These are phyloP conservation scores for Neurospora sp. DNA, from an alignment of 495 filamentous ascomycete genomes.

Conservation along the genomic window DNA sequence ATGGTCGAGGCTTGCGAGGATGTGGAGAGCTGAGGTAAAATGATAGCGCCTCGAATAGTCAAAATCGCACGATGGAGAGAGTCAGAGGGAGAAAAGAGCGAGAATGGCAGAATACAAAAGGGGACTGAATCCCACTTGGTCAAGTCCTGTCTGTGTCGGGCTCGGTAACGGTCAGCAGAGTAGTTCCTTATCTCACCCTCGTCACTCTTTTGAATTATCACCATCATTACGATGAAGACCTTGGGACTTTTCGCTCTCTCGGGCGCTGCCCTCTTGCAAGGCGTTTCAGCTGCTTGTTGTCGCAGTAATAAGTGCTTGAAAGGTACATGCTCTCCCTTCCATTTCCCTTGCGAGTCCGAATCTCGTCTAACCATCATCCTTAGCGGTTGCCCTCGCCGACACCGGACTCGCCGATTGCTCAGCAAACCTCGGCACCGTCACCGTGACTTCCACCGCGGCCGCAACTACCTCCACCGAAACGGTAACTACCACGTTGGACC, in stretches of 20 bases:
- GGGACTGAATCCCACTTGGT: background rate
- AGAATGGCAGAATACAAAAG: background rate
- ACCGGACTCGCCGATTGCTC: background rate
- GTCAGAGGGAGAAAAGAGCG: background rate
- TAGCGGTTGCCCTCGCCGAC: background rate
- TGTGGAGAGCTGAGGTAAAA: background rate
- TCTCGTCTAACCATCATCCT: background rate
- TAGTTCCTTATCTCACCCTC: background rate
- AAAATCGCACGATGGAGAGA: background rate
- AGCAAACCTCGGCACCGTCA: background rate
- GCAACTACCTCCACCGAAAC: background rate
- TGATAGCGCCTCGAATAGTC: background rate
- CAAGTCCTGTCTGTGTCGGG: background rate
- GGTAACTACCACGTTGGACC: background rate
- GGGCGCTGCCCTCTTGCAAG: background rate
- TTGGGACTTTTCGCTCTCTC: background rate
- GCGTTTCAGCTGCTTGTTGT: background rate
- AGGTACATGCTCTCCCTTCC: background rate
- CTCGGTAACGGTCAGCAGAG: background rate
- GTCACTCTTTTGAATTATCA: background rate
- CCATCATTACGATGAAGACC: background rate
- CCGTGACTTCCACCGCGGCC: background rate
- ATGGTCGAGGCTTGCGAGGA: background rate
- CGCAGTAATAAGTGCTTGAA: background rate
- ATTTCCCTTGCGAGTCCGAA: background rate